Base-by-base conservation (phyloP, 2,329 filamentous ascomycete species). In the Seiridium unicorne region DNA sequence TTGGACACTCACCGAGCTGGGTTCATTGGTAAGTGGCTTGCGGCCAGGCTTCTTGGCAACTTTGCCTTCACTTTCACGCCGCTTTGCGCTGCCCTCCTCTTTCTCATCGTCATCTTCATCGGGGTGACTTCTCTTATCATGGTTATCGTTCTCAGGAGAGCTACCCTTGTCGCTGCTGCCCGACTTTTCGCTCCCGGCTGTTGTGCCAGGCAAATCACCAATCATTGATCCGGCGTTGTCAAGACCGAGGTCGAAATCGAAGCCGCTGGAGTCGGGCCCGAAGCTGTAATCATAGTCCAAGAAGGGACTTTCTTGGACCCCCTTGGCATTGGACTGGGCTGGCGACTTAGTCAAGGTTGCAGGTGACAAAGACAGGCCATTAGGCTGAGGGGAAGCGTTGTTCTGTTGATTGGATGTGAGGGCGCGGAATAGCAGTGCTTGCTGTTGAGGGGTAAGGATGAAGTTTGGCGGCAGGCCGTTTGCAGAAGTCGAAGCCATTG, bases 1-100 rank as follows among this genome's bases (percentile, higher is more conserved):
- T 2, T 8, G 59, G 60, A 53, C 53, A 86, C 93, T 81, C 88
- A 98, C 94, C 66, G 93, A 95, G 67, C 91, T 98, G 32, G 95
- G 95, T 76, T 98, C 95, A 31, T 92, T 96, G 53, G 92, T 98
- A 69, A 98, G 82, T 26, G 94, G 95, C 81, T 99, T 99, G 64
- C 95, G 87, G 55, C 95, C 95, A 4, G 95, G 94, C 79, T 98
- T 99, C 86, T 98, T 98, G 32, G 92, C 87, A 48, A 89, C 83
- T 77, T 95, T 97, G 49, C 93, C 92, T 59, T 92, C 88, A 61
- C 89, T 87, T 76, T 96, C 93, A 62, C 91, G 86, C 65, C 92
- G 86, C 80, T 93, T 95, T 61, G 81, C 76, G 13, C 78, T 77
- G 48, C 69, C 65, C 61, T 77, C 76, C 35, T 76, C 74, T 4